Conservation (phyloP, 352 stramenopile species). For the Pythium dissimile region DNA sequence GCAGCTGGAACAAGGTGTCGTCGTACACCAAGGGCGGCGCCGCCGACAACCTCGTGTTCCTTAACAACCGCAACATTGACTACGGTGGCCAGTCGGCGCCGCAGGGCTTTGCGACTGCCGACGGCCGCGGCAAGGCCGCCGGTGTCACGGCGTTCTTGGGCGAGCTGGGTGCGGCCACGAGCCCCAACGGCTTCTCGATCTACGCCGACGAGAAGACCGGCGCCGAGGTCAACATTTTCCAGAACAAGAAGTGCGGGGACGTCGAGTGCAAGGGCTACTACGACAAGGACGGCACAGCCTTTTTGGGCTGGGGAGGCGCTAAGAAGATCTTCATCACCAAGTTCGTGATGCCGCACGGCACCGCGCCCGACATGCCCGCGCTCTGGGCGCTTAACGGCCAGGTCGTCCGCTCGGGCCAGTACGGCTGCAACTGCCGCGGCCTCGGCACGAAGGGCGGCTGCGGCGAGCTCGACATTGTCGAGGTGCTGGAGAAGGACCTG, state of each 20-base stretch:
- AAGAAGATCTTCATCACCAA: constrained; percentile 82
- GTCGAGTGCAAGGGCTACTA: constrained; percentile 60
- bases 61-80: constrained; percentile 85
- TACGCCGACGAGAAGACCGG: constrained; percentile 61
- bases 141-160: constrained; percentile 44
- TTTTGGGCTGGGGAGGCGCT: constrained; percentile 57
- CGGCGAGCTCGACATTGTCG: constrained; percentile 74
- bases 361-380: constrained; percentile 53
- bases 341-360: constrained; percentile 49
- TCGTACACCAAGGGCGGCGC: constrained; percentile 52
- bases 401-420: constrained; percentile 65
- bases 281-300: constrained; percentile 64
- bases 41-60: constrained; percentile 69
- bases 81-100: constrained; percentile 49
- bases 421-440: constrained; percentile 81
- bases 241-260: constrained; percentile 47
- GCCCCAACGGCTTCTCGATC: constrained; percentile 36
- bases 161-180: constrained; percentile 42
- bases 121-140: constrained; percentile 44
- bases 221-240: constrained; percentile 77
- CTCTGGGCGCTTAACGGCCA: constrained; percentile 76
- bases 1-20: constrained; percentile 54
- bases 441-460: constrained; percentile 56
- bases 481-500: constrained; percentile 63
- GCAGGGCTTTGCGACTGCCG: constrained; percentile 51